These are phyloP conservation scores for Colletotrichum ledebouriae DNA, from an alignment of 2,329 filamentous ascomycete genomes.

Conservation along the genomic window DNA sequence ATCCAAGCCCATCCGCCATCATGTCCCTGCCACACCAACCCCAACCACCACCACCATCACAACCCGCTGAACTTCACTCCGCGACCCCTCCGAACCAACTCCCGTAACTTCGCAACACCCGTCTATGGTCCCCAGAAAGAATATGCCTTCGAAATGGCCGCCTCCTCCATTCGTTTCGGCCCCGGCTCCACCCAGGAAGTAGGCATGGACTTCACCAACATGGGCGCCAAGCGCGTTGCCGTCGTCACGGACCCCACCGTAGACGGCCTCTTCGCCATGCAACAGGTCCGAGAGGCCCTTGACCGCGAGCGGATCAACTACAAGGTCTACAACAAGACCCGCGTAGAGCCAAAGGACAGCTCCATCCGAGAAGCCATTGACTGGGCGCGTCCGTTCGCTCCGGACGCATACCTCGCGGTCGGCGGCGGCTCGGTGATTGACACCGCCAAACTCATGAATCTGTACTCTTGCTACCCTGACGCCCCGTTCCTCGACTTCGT, in stretches of 20 bases:
- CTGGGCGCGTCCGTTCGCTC: slow-evolving; percentile 82
- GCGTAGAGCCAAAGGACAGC: slow-evolving; percentile 94
- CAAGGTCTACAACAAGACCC: slow-evolving; percentile 83
- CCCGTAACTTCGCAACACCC: slow-evolving; percentile 74
- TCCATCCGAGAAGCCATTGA: slow-evolving; percentile 91
- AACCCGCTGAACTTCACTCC: slow-evolving; percentile 69
- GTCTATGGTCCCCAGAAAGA: slow-evolving; percentile 78
- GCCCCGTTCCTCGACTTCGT: slow-evolving; percentile 98
- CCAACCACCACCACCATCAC: slow-evolving; percentile 79
- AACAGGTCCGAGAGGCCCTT: slow-evolving; percentile 86
- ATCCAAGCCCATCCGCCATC: slow-evolving; percentile 89
- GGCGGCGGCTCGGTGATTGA: slow-evolving; percentile 96
- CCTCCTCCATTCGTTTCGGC: slow-evolving; percentile 93
- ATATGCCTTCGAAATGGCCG: slow-evolving; percentile 99
- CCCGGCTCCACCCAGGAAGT: slow-evolving; percentile 95
- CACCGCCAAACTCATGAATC: slow-evolving; percentile 98
- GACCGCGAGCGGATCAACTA: slow-evolving; percentile 83
- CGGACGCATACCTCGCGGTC: slow-evolving; percentile 93
- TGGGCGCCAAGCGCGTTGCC: slow-evolving; percentile 87
- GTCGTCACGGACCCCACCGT: slow-evolving; percentile 93
- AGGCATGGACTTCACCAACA: slow-evolving; percentile 96
- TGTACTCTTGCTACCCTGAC: slow-evolving; percentile 91
- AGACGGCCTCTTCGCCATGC: slow-evolving; percentile 86
- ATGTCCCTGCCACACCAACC: slow-evolving; percentile 95
- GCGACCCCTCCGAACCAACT: slow-evolving; percentile 48